phyloP scores from a whole-genome alignment of 1,284 basidiomycete species.

The Tremellales sp. region DNA sequence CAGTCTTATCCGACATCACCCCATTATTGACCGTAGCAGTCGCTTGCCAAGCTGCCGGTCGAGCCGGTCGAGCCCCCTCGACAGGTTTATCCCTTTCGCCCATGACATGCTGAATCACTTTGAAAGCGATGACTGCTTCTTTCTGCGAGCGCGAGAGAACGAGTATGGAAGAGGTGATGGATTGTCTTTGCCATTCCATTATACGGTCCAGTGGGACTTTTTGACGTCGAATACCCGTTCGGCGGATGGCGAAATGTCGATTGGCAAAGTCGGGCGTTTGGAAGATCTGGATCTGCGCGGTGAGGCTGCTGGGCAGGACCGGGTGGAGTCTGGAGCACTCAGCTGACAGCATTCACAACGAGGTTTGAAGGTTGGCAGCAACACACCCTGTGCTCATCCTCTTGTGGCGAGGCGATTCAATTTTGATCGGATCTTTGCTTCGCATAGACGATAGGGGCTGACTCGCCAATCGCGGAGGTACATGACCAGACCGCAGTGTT shows the following conservation, averaged over 20 bases:
- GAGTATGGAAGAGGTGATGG: conserved; percentile 68
- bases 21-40: conserved; percentile 6
- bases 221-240: conserved; percentile 69
- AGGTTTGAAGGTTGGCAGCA: background rate
- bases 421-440: conserved; percentile 61
- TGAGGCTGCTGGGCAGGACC: conserved; percentile 68
- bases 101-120: conserved; percentile 84
- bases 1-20: conserved; percentile 18
- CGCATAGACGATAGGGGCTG: too few relatives aligned
- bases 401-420: conserved; percentile 50
- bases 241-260: conserved; percentile 82
- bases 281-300: conserved; percentile 76
- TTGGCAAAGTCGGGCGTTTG: conserved; percentile 74
- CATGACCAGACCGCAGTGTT: too few relatives aligned
- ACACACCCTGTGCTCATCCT: conserved; percentile 62
- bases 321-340: conserved; percentile 57
- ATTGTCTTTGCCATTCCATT: conserved; percentile 82
- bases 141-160: conserved; percentile 58
- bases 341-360: background rate
- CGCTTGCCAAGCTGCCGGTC: conserved; percentile 4
- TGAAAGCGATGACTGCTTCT: conserved; percentile 78
- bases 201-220: conserved; percentile 70
- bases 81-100: conserved; percentile 69
- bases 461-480: too few relatives aligned
- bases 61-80: conserved; percentile 22